A percentile compares a stretch with the other conserved stretches of the same genome.
Evolutionary conservation across 2,329 filamentous ascomycete genomes (phyloP).

Genomic region (Alternaria metachromatica): DNA sequence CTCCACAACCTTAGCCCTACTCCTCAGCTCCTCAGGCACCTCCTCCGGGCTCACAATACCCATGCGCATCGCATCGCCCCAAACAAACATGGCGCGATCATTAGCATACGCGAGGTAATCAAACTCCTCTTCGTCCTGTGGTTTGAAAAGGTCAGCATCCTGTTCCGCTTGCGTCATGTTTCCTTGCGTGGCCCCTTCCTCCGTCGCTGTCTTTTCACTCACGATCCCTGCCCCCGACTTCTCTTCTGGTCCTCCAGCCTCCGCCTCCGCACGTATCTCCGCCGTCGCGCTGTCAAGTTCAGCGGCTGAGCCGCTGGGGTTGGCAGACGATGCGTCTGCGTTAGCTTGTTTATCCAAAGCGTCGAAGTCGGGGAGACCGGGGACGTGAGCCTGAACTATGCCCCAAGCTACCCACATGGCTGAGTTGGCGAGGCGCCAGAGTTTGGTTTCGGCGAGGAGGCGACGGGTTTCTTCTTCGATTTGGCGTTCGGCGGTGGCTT

Average conservation of each 20-base stretch:
- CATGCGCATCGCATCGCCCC: slow-evolving; percentile 83
- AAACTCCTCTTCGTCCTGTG: slow-evolving; percentile 72
- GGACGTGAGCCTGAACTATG: slow-evolving; percentile 89
- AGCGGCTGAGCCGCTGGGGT: slow-evolving; percentile 26
- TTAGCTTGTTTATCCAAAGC: slow-evolving; percentile 23
- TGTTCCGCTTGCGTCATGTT: slow-evolving; percentile 29
- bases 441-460: slow-evolving; percentile 76
- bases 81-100: slow-evolving; percentile 90
- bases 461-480: slow-evolving; percentile 72
- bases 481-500: slow-evolving; percentile 63
- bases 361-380: slow-evolving; percentile 67
- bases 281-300: slow-evolving; percentile 36
- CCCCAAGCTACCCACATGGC: slow-evolving; percentile 96
- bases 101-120: slow-evolving; percentile 93
- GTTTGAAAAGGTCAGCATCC: slow-evolving; percentile 52
- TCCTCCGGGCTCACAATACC: slow-evolving; percentile 79
- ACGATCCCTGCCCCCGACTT: slow-evolving; percentile 33
- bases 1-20: slow-evolving; percentile 72
- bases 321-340: not conserved
- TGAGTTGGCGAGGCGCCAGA: slow-evolving; percentile 89
- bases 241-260: slow-evolving; percentile 7
- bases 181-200: slow-evolving; percentile 26
- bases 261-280: slow-evolving; percentile 28
- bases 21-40: slow-evolving; percentile 70
- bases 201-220: slow-evolving; percentile 28